Conservation (phyloP, 148 eudicot genomes). For the Rheum nobile region DNA sequence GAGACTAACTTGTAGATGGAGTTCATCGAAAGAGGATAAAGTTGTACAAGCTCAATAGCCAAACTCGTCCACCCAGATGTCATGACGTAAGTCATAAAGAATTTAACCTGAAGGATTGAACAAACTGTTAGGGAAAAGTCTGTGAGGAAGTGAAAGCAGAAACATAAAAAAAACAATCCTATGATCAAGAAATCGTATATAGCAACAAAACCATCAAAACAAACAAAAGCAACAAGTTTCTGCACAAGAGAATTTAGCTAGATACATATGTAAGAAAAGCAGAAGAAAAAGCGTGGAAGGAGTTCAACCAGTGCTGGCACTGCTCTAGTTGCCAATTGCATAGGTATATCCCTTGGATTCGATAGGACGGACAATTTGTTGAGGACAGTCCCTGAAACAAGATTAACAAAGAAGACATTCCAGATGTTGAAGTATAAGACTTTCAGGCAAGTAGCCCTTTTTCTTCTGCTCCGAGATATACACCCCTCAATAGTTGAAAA, state of each 20-base stretch:
- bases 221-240: no score
- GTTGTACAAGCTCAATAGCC: conserved; percentile 80
- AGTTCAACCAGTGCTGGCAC: conserved; percentile 64
- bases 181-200: background rate
- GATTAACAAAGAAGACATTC: conserved; percentile 89
- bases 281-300: background rate
- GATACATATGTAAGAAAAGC: background rate
- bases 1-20: conserved; percentile 33
- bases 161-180: background rate
- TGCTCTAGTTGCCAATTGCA: conserved; percentile 52
- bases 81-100: conserved; percentile 80
- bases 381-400: conserved; percentile 53
- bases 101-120: conserved; percentile 55
- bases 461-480: conserved; percentile 81
- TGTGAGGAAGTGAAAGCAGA: background rate
- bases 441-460: conserved; percentile 74
- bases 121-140: background rate
- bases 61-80: conserved; percentile 98
- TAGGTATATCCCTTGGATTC: conserved; percentile 39
- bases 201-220: background rate
- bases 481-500: conserved; percentile 86
- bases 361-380: conserved; percentile 36
- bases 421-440: conserved; percentile 67
- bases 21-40: conserved; percentile 56
- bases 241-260: background rate